Base-by-base conservation (phyloP, 2,329 filamentous ascomycete species). In the Tothia fuscella region DNA sequence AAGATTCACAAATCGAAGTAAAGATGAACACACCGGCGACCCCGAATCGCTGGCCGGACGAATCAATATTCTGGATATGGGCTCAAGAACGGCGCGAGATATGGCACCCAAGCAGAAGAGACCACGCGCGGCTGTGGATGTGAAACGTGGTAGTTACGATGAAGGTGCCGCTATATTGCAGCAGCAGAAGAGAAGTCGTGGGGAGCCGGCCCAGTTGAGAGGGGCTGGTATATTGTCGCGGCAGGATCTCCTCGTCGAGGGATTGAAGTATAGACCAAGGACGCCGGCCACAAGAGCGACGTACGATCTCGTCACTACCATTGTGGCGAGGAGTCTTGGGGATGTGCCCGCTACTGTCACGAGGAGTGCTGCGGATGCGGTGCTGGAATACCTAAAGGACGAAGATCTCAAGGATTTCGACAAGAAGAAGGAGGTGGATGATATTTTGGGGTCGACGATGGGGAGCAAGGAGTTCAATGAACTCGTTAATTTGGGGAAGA, bases 351-450 rank as follows among this genome's bases (percentile, higher is more conserved):
- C 93, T 49, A 85, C 93, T 55, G 80, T 93, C 41, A 86, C 93
- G 33, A 77, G 86, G 51, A 98, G 91, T 61, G 93, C 91, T 13
- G 89, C 91, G 12, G 91, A 98, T 59, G 87, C 84, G 3, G 79
- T 88, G 3, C 61, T 98, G 41, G 91, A 98, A 58, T 86, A 82
- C 48, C 68, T 98, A 33, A 98, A 98, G 62, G 88, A 96, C 52
- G 88, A 95, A 48, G 82, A 88, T 48, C 69, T 95, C 66, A 96
- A 96, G 61, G 91, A 98, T 58, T 84, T 93, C 46, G 91, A 98
- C 59, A 95, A 93, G 70, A 98, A 98, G 69, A 94, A 88, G 64
- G 87, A 95, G 59, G 78, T 96, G 32, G 91, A 98, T 53, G 91
- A 96, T 49, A 78, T 96, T 46, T 63, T 98, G 31, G 91, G 89